Evolutionary conservation across 805 yeast genomes (phyloP).

Genomic region (Metschnikowia vanudenii): DNA sequence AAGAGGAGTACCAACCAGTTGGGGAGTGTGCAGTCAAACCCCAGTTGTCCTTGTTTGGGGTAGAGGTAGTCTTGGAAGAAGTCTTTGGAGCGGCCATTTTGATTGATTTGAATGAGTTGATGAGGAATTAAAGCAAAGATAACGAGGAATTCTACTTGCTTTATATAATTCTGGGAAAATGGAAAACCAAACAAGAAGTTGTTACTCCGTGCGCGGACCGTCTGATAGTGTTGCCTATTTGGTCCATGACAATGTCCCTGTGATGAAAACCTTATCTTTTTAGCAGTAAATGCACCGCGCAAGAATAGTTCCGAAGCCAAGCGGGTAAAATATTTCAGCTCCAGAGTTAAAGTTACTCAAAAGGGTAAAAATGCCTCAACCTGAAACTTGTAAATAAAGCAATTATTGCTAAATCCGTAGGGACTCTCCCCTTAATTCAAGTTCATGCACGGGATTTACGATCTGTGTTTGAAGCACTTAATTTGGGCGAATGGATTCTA

Average conservation of each 20-base stretch:
- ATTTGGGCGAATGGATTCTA: too few species aligned
- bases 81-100: slow-evolving; percentile 3
- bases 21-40: neutral
- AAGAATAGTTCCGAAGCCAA: too few species aligned
- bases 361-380: too few species aligned
- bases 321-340: too few species aligned
- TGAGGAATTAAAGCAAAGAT: neutral
- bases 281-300: too few species aligned
- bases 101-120: neutral
- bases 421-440: too few species aligned
- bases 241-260: neutral
- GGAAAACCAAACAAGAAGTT: neutral
- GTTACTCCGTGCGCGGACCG: slow-evolving; percentile 2
- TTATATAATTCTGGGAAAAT: neutral
- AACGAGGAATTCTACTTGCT: neutral
- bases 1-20: slow-evolving; percentile 3
- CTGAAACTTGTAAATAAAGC: too few species aligned
- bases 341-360: too few species aligned
- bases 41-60: slow-evolving; percentile 5
- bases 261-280: too few species aligned
- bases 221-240: neutral
- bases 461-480: too few species aligned
- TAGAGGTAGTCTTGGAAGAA: slow-evolving; percentile 1
- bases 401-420: too few species aligned
- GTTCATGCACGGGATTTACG: too few species aligned